Conservation (phyloP, 176 grass and related monocot species). For the Phragmites australis region DNA sequence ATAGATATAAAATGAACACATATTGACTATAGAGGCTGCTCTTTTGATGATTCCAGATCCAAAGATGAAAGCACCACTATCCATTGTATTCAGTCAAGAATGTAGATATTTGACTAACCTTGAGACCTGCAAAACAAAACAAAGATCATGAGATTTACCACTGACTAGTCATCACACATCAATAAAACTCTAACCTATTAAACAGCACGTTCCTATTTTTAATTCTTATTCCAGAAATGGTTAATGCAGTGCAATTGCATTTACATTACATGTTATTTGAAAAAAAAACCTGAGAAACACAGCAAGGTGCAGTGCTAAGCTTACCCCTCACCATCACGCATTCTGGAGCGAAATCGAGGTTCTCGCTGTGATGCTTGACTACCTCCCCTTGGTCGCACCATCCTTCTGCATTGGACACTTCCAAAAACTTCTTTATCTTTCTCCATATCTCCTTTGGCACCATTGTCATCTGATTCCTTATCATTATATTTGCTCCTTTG, state of each 20-base stretch:
- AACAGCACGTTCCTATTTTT: slow-evolving; percentile 16
- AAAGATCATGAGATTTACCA: slow-evolving; percentile 9
- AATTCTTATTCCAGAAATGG: slow-evolving; percentile 29
- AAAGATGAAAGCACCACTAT: slow-evolving; percentile 47
- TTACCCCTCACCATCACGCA: slow-evolving; percentile 80
- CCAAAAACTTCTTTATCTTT: slow-evolving; percentile 84
- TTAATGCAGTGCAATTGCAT: neutral
- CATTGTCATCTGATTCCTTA: slow-evolving; percentile 73
- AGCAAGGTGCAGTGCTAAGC: slow-evolving; percentile 20
- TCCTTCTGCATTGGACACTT: slow-evolving; percentile 60
- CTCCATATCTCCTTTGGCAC: slow-evolving; percentile 63
- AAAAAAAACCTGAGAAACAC: slow-evolving; percentile 6
- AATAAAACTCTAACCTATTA: slow-evolving; percentile 11
- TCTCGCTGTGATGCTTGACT: slow-evolving; percentile 68
- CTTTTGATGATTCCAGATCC: slow-evolving; percentile 11
- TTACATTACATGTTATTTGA: slow-evolving; percentile 7
- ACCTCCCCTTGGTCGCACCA: slow-evolving; percentile 58
- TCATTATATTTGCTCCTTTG: slow-evolving; percentile 60
- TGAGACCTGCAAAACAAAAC: slow-evolving; percentile 72
- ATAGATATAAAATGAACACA: slow-evolving; percentile 1
- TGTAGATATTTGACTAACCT: slow-evolving; percentile 61
- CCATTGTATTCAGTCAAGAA: slow-evolving; percentile 35
- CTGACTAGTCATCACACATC: slow-evolving; percentile 6
- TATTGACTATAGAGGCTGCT: neutral
- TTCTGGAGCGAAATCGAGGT: slow-evolving; percentile 64